Evolutionary conservation across 2,329 filamentous ascomycete genomes (phyloP).

Genomic region (Diplodia seriata): DNA sequence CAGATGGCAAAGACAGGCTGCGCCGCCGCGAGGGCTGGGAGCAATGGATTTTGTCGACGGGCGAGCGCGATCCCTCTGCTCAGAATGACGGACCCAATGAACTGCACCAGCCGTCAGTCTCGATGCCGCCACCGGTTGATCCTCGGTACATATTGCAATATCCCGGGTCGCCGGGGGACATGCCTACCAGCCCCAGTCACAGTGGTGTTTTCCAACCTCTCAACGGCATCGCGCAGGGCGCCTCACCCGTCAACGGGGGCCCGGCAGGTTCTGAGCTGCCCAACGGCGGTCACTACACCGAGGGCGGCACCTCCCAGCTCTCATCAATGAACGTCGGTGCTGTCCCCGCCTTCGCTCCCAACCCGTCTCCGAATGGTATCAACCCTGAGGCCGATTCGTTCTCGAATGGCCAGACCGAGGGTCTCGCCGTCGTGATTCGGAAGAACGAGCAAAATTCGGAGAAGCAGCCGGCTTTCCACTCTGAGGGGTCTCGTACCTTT

Average conservation of each 20-base stretch:
- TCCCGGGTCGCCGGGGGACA: slow-evolving; percentile 34
- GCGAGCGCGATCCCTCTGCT: slow-evolving; percentile 74
- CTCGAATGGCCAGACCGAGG: slow-evolving; percentile 60
- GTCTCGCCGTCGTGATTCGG: slow-evolving; percentile 61
- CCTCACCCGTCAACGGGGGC: slow-evolving; percentile 25
- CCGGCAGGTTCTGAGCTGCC: slow-evolving; percentile 19
- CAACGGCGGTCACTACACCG: slow-evolving; percentile 28
- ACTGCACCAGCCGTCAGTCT: slow-evolving; percentile 50
- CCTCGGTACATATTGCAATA: slow-evolving; percentile 38
- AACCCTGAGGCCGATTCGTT: slow-evolving; percentile 55
- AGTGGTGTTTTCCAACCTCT: slow-evolving; percentile 27
- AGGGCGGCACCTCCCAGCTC: slow-evolving; percentile 14
- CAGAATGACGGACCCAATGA: slow-evolving; percentile 73
- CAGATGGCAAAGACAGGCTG: slow-evolving; percentile 79
- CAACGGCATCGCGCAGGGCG: slow-evolving; percentile 26
- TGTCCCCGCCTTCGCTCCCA: slow-evolving; percentile 31
- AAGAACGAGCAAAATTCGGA: slow-evolving; percentile 47
- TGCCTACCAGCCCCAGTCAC: slow-evolving; percentile 22
- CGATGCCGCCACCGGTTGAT: slow-evolving; percentile 48
- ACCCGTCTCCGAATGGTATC: slow-evolving; percentile 41
- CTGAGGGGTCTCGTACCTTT: slow-evolving; percentile 56
- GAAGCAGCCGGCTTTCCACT: slow-evolving; percentile 49
- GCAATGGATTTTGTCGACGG: slow-evolving; percentile 75
- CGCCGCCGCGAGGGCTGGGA: slow-evolving; percentile 79
- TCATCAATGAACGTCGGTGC: slow-evolving; percentile 31